These are phyloP conservation scores for Piper betle DNA, from an alignment of 164 flowering plant species.

Conservation along the genomic window DNA sequence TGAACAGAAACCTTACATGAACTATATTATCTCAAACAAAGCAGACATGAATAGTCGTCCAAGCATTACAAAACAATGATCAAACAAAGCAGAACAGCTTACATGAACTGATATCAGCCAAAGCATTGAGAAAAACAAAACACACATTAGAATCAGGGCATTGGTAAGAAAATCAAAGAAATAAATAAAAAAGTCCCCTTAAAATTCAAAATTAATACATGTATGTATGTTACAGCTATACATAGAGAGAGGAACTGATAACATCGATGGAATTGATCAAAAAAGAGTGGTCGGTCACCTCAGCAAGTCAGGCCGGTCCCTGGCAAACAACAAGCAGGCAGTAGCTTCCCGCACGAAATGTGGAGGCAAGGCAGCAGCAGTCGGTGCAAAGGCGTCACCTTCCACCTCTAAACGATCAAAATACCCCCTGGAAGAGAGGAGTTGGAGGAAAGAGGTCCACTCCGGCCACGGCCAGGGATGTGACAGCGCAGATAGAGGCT, in stretches of 20 bases:
- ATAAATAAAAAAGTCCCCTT: no score
- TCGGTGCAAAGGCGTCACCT: slow-evolving; percentile 13
- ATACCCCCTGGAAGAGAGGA: slow-evolving; percentile 12
- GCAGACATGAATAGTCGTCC: no score
- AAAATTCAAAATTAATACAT: no score
- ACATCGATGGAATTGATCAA: background rate
- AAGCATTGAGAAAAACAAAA: no score
- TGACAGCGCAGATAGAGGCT: slow-evolving; percentile 2
- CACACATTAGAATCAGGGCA: no score
- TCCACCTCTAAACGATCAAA: slow-evolving; percentile 7
- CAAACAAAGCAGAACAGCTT: no score
- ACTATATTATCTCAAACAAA: no score
- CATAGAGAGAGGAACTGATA: background rate
- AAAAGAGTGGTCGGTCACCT: slow-evolving; percentile 24
- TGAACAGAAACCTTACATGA: no score
- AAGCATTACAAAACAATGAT: no score
- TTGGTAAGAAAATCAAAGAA: no score
- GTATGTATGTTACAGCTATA: no score
- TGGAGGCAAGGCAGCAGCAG: slow-evolving; percentile 17
- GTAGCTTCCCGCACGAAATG: slow-evolving; percentile 32
- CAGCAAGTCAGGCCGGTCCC: slow-evolving; percentile 30
- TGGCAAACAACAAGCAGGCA: slow-evolving; percentile 49
- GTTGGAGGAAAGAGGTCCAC: slow-evolving; percentile 32
- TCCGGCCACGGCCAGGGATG: slow-evolving; percentile 42
- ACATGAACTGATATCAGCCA: no score